phyloP scores from a whole-genome alignment of 768 basidiomycete genomes.

The Scleroderma bovista region DNA sequence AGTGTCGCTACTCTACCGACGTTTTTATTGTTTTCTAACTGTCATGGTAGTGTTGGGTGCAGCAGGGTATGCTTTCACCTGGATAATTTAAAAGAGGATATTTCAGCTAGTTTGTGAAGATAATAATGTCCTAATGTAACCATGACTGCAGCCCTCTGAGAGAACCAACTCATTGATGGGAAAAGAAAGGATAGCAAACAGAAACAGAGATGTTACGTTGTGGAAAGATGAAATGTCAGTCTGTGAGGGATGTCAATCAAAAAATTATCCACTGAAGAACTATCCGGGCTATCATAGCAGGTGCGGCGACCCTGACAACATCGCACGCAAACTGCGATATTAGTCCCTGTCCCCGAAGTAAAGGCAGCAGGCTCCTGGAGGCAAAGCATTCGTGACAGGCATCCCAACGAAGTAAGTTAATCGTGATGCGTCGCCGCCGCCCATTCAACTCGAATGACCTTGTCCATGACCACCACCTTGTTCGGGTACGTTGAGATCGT shows the following conservation, averaged over 20 bases:
- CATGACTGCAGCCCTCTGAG: background rate
- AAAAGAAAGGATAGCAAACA: background rate
- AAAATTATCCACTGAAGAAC: conserved; percentile 27
- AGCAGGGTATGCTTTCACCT: conserved; percentile 30
- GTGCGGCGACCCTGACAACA: conserved; percentile 25
- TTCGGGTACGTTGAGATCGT: conserved; percentile 23
- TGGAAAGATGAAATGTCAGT: background rate
- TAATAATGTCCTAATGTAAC: background rate
- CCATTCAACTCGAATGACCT: conserved; percentile 54
- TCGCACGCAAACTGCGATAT: conserved; percentile 35
- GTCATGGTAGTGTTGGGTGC: conserved; percentile 33
- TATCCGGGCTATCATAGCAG: conserved; percentile 20
- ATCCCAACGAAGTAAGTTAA: conserved; percentile 37
- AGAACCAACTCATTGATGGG: background rate
- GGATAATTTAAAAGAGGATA: conserved; percentile 7
- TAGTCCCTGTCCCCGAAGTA: conserved; percentile 23
- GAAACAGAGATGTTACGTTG: background rate
- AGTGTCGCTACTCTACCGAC: conserved; percentile 26
- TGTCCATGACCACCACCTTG: conserved; percentile 35
- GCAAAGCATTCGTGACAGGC: conserved; percentile 9
- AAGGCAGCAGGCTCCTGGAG: conserved; percentile 5
- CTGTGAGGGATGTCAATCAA: conserved; percentile 6
- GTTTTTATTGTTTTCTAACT: background rate
- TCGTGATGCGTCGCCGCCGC: conserved; percentile 47
- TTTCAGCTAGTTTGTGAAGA: background rate